Conservation (phyloP, 192 early-diverging fungal genomes). For the Allomyces macrogynus region DNA sequence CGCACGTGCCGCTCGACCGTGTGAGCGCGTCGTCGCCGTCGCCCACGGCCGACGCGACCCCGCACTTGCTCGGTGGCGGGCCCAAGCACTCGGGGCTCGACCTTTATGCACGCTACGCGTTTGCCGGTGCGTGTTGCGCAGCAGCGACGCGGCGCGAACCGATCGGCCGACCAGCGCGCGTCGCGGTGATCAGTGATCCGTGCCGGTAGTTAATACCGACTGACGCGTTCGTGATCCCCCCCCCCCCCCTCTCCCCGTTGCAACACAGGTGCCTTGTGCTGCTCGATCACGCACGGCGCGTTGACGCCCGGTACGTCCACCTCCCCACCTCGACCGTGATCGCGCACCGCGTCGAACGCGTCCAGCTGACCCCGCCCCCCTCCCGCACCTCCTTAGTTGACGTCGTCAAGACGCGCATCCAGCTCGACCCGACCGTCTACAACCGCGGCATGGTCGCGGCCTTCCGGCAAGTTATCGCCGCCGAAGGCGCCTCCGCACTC, state of each 20-base stretch:
- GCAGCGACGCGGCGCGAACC: no score
- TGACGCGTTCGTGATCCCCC: no score
- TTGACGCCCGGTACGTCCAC: constrained; percentile 13
- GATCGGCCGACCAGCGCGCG: no score
- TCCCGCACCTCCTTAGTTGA: no score
- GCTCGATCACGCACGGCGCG: constrained; percentile 38
- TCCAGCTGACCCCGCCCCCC: no score
- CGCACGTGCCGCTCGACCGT: constrained; percentile 5
- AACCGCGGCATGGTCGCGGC: constrained; percentile 33
- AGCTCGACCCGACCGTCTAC: constrained; percentile 35
- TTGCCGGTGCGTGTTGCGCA: constrained; percentile 24
- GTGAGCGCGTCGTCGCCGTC: constrained; percentile 5
- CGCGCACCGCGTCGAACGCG: no score
- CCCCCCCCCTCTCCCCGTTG: no score
- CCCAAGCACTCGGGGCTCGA: constrained; percentile 16
- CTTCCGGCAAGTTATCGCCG: constrained; percentile 26
- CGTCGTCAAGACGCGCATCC: constrained; percentile 58
- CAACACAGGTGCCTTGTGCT: constrained; percentile 17
- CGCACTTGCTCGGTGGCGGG: constrained; percentile 4
- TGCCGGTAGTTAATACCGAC: no score
- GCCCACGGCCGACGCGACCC: constrained; percentile 8
- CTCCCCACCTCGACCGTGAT: no score
- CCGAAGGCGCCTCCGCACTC: constrained; percentile 50
- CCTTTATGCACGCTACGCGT: constrained; percentile 32
- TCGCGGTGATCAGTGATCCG: no score